Evolutionary conservation across 78 protist species (phyloP).

Genomic region (Paulinella micropora): DNA sequence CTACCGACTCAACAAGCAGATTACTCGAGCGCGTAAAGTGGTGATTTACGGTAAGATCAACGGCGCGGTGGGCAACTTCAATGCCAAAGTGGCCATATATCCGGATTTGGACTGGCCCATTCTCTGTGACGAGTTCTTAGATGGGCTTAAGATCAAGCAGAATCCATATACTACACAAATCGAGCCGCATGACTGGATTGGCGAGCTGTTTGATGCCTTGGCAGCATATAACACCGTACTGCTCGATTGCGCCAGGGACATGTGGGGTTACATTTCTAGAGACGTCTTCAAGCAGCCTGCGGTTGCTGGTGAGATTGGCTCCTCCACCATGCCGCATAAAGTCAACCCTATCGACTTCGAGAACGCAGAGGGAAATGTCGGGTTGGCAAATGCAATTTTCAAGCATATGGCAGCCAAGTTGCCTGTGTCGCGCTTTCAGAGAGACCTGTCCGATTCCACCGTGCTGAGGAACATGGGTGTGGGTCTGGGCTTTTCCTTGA

Average conservation of each 20-base stretch:
- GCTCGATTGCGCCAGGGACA: slow-evolving; percentile 58
- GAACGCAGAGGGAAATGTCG: slow-evolving; percentile 81
- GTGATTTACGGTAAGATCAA: background rate
- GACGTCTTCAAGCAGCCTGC: slow-evolving; percentile 58
- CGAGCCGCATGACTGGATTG: slow-evolving; percentile 62
- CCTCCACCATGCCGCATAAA: slow-evolving; percentile 81
- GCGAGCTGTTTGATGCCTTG: slow-evolving; percentile 43
- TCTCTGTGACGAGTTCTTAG: background rate
- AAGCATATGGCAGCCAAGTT: slow-evolving; percentile 53
- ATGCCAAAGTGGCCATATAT: slow-evolving; percentile 58
- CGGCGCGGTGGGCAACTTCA: slow-evolving; percentile 36
- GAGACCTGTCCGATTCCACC: slow-evolving; percentile 73
- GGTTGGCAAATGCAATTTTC: slow-evolving; percentile 69
- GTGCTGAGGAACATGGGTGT: slow-evolving; percentile 62
- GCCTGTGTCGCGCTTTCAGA: slow-evolving; percentile 68
- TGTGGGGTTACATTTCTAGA: slow-evolving; percentile 58
- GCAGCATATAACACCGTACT: slow-evolving; percentile 57
- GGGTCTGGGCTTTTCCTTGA: slow-evolving; percentile 34
- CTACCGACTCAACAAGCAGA: background rate
- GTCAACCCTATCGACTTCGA: slow-evolving; percentile 78
- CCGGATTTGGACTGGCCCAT: slow-evolving; percentile 49
- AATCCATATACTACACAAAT: slow-evolving; percentile 67
- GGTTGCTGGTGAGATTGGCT: slow-evolving; percentile 64
- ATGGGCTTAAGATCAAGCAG: background rate
- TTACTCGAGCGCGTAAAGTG: no score